Percentiles rank a stretch among this genome's conserved stretches.
phyloP scores from a whole-genome alignment of 345 rosid genomes.

The Dipteronia sinensis region DNA sequence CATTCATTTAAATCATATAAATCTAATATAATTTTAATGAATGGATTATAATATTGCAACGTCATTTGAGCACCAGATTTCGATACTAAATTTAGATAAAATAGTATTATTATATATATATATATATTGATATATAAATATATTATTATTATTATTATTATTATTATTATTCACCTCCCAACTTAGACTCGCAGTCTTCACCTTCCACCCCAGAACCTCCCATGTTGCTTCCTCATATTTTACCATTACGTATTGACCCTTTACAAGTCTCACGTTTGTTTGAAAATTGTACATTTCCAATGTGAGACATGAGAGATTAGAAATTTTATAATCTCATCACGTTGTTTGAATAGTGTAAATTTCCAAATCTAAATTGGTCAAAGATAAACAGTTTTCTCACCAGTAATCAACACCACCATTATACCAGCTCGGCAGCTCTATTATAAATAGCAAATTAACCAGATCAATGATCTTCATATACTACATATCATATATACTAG shows the following conservation, averaged over 20 bases:
- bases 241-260: neutral
- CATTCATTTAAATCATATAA: no score
- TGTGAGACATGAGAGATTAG: neutral
- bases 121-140: no score
- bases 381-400: conserved; percentile 4
- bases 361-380: conserved; percentile 15
- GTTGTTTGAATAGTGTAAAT: neutral
- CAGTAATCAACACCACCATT: neutral
- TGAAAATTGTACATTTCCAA: neutral
- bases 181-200: conserved; percentile 35
- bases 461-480: neutral
- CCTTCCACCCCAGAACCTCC: conserved; percentile 24
- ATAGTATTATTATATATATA: no score
- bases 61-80: no score
- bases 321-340: neutral
- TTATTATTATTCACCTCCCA: conserved; percentile 18
- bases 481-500: neutral
- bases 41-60: no score
- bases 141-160: neutral
- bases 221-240: conserved; percentile 30
- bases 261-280: conserved; percentile 6
- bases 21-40: no score
- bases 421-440: neutral
- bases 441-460: conserved; percentile 15
- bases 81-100: no score